phyloP scores from a whole-genome alignment of 768 basidiomycete species.

The Lactifluus hygrophoroides region DNA sequence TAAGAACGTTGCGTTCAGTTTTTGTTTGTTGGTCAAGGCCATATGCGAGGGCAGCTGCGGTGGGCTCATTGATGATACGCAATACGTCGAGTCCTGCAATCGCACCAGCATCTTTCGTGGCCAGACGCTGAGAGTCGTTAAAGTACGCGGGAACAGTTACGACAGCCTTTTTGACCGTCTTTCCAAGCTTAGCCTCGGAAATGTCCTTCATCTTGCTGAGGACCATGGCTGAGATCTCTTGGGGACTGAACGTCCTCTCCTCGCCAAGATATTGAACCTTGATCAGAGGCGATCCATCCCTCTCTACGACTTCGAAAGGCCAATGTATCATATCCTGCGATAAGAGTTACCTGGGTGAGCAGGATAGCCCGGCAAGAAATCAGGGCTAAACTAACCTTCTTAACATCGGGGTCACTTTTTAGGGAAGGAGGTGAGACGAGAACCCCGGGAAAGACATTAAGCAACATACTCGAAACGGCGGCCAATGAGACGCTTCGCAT shows the following conservation, averaged over 20 bases:
- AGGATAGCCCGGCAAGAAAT: background rate
- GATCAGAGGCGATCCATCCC: slow-evolving; percentile 95
- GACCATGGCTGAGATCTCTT: slow-evolving; percentile 99
- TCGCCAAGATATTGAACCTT: slow-evolving; percentile 93
- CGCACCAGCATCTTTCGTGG: slow-evolving; percentile 97
- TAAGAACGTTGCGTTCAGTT: slow-evolving; percentile 95
- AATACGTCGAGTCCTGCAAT: slow-evolving; percentile 98
- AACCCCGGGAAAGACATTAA: background rate
- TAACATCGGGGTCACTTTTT: slow-evolving; percentile 83
- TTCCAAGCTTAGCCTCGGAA: slow-evolving; percentile 97
- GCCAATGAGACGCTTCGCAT: slow-evolving; percentile 98
- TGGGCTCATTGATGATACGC: slow-evolving; percentile 99
- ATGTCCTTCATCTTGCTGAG: slow-evolving; percentile 99
- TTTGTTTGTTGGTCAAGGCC: slow-evolving; percentile 95
- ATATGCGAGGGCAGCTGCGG: slow-evolving; percentile 98
- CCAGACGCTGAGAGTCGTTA: slow-evolving; percentile 99
- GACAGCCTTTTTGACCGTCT: slow-evolving; percentile 97
- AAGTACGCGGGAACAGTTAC: slow-evolving; percentile 99
- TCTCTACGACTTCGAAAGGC: slow-evolving; percentile 96
- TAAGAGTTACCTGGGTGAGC: slow-evolving; percentile 3
- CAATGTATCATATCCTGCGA: slow-evolving; percentile 87
- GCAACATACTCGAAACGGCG: slow-evolving; percentile 81
- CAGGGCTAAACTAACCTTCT: slow-evolving; percentile 50
- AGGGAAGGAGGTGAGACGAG: slow-evolving; percentile 13
- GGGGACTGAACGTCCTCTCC: slow-evolving; percentile 93